A percentile compares a stretch with the other conserved stretches of the same genome.
Conservation (phyloP, 1,284 basidiomycete genomes). For the Exobasidium cylindrosporum region DNA sequence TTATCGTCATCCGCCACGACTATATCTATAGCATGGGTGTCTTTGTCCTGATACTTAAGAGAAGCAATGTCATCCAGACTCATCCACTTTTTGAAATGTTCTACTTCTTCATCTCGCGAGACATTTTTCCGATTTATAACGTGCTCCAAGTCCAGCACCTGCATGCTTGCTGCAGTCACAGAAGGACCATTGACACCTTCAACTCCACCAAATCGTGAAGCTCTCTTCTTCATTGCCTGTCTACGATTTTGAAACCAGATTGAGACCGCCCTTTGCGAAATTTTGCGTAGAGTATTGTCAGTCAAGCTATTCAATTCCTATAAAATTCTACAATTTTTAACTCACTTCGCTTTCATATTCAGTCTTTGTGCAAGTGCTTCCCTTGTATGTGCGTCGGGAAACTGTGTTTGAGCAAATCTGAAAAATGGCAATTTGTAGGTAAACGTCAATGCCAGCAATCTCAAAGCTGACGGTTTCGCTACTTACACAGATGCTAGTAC, state of each 20-base stretch:
- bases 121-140: neutral
- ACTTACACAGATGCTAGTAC: conserved; percentile 18
- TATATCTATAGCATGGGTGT: neutral
- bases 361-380: conserved; percentile 37
- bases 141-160: neutral
- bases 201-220: conserved; percentile 27
- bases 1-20: neutral
- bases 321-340: neutral
- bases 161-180: conserved; percentile 1
- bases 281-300: too few species aligned
- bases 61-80: conserved; percentile 15
- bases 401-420: conserved; percentile 35
- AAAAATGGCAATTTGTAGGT: too few species aligned
- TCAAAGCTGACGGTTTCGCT: too few species aligned
- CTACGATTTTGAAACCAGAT: conserved; percentile 53
- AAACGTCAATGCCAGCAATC: too few species aligned
- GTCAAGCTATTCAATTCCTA: too few species aligned
- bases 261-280: conserved; percentile 30
- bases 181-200: conserved; percentile 4
- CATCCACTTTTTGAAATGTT: conserved; percentile 7
- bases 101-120: neutral
- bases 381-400: conserved; percentile 46
- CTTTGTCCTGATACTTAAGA: too few species aligned
- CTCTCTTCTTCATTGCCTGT: conserved; percentile 53
- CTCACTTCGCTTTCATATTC: conserved; percentile 47